Conservation (phyloP, 1,284 basidiomycete species). For the Cryptococcus depauperatus region DNA sequence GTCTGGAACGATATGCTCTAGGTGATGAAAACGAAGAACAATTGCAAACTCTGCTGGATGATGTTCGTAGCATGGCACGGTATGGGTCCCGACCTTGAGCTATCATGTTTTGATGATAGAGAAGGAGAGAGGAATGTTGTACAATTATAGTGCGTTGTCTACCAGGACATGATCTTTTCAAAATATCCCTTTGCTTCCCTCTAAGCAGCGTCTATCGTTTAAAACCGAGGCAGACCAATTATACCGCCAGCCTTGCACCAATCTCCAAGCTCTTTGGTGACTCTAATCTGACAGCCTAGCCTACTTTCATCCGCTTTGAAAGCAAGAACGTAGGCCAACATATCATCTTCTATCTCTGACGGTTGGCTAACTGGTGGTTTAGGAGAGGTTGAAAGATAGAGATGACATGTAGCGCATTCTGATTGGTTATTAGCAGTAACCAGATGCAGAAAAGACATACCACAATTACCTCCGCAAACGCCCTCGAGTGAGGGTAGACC, state of each 20-base stretch:
- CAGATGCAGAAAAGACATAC: conserved; percentile 17
- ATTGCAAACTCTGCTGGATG: conserved; percentile 32
- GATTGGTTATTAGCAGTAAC: background rate
- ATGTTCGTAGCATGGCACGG: conserved; percentile 28
- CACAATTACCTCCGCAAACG: conserved; percentile 43
- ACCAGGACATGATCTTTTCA: conserved; percentile 1
- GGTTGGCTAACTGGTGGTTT: conserved; percentile 27
- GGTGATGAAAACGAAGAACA: conserved; percentile 28
- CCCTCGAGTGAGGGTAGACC: conserved; percentile 44
- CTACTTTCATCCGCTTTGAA: conserved; percentile 35
- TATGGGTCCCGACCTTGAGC: conserved; percentile 17
- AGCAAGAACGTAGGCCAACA: conserved; percentile 41
- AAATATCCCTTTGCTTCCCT: conserved; percentile 2
- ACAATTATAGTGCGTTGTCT: conserved; percentile 2
- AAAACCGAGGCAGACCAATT: conserved; percentile 38
- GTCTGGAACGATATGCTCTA: conserved; percentile 34
- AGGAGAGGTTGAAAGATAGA: conserved; percentile 28
- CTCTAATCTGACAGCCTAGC: conserved; percentile 43
- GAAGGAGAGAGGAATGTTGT: conserved; percentile 9
- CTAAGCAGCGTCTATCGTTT: conserved; percentile 1
- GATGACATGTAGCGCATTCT: conserved; percentile 46
- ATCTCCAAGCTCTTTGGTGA: conserved; percentile 31
- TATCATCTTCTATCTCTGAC: conserved; percentile 42
- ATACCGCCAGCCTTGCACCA: conserved; percentile 37
- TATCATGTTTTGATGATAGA: background rate